Evolutionary conservation across 768 basidiomycete species (phyloP), one percentile per base, ranked within the genome.

Genomic region (Leucogyrophana mollusca): DNA sequence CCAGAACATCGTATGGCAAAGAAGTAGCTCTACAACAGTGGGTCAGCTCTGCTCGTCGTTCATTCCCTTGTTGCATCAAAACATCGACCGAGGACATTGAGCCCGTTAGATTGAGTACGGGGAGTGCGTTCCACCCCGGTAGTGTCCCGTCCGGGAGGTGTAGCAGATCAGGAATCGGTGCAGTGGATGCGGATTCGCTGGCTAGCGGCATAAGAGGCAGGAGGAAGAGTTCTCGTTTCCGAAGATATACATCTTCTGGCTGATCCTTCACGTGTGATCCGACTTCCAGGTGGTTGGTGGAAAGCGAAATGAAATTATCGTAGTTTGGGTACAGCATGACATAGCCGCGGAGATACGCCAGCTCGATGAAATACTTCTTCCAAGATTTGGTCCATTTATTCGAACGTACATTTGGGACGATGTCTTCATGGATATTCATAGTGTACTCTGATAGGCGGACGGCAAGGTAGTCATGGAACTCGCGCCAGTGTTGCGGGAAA

Each of bases 311-410:
- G 55, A 82, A 90, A 35, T 71, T 73, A 34, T 70, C 74, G 58
- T 80, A 93, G 67, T 93, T 94, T 9, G 91, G 90, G 58, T 94
- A 94, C 23, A 94, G 78, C 91, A 93, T 93, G 42, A 82, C 79
- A 64, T 90, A 90, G 3, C 90, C 89, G 4, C 83, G 80, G 11
- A 94, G 74, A 63, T 83, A 89, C 34, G 80, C 82, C 45, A 93
- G 73, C 64, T 94, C 91, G 65, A 92, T 92, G 62, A 92, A 90
- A 65, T 85, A 92, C 51, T 83, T 84, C 65, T 94, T 94, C 91
- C 91, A 94, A 6, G 87, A 90, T 40, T 75, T 75, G 11, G 75
- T 73, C 92, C 91, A 94, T 24, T 72, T 67, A 69, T 89, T 93
- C 24, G 89, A 92, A 35, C 90, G 83, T 17, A 90, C 80, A 21